Base-by-base conservation (phyloP, 805 yeast genomes). In the Yarrowia sp. region DNA sequence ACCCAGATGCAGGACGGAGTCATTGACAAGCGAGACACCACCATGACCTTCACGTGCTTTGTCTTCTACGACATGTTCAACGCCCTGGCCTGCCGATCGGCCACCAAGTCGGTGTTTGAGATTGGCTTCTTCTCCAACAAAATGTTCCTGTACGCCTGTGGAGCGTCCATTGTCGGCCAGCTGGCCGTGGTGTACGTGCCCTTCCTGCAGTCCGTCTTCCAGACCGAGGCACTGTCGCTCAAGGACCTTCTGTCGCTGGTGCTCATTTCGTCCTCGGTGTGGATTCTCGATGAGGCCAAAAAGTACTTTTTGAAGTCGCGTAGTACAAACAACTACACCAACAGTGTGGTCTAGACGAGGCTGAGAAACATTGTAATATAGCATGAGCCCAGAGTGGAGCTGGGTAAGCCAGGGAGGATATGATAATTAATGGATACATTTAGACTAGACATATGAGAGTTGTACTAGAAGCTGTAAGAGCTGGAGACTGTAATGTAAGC, bases 41-140 rank as follows among this genome's bases (percentile, higher is more conserved):
- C 99, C 1, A 95, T 95, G 99, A 94, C 99, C 0, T 95, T 95
- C 76, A 95, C 98, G 0, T 91, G 98, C 76, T 95, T 95, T 79
- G 99, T 95, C 12, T 82, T 94, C 68, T 95, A 88, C 75, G 99
- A 95, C 78, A 90, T 95, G 96, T 95, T 95, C 81, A 95, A 93
- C 78, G 99, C 99, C 0, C 81, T 95, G 71, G 82, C 97, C 15
- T 94, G 98, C 78, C 91, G 98, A 74, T 96, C 96, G 71, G 84
- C 89, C 69, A 83, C 91, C 53, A 93, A 91, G 76, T 90, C 97
- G 2, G 85, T 90, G 17, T 90, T 92, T 74, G 89, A 90, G 74
- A 73, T 94, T 56, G 99, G 99, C 0, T 72, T 91, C 70, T 81
- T 84, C 72, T 82, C 84, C 9, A 95, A 95, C 79, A 85, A 83